Evolutionary conservation across 1,139 yeast genomes (phyloP).

Genomic region (Saccharomyces hybrid): DNA sequence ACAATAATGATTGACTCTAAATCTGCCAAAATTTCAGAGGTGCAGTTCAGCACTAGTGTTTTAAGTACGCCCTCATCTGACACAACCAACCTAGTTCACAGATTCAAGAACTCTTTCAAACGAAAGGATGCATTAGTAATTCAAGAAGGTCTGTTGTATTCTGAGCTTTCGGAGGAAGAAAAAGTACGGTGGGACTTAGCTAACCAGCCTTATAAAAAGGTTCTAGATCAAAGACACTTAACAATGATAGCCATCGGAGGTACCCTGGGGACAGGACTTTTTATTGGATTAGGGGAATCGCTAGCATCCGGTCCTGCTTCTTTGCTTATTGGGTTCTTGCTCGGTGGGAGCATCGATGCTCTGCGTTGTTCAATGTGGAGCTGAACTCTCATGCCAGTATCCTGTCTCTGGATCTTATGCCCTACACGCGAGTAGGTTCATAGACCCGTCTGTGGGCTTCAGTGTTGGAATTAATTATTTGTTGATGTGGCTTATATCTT

Average conservation of each 20-base stretch:
- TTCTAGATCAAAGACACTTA: slow-evolving; percentile 15
- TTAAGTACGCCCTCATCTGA: background rate
- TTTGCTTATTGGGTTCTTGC: slow-evolving; percentile 47
- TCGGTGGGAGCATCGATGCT: slow-evolving; percentile 48
- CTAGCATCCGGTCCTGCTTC: slow-evolving; percentile 56
- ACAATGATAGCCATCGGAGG: slow-evolving; percentile 63
- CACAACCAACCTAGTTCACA: background rate
- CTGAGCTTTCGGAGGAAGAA: background rate
- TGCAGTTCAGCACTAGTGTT: background rate
- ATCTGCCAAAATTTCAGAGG: background rate
- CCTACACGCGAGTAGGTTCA: slow-evolving; percentile 56
- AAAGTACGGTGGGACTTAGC: background rate
- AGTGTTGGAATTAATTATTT: slow-evolving; percentile 70
- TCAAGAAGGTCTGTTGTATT: background rate
- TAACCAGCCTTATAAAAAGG: background rate
- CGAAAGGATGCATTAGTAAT: background rate
- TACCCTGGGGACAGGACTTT: slow-evolving; percentile 68
- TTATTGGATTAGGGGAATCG: slow-evolving; percentile 61
- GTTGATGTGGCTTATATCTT: slow-evolving; percentile 58
- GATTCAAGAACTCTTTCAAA: background rate
- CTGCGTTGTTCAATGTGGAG: slow-evolving; percentile 59
- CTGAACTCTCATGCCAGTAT: slow-evolving; percentile 58
- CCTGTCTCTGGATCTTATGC: slow-evolving; percentile 70
- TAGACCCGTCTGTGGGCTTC: slow-evolving; percentile 66
- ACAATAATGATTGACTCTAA: background rate